Conservation (phyloP, 2,329 filamentous ascomycete species). For the Trichothecium sympodiale region DNA sequence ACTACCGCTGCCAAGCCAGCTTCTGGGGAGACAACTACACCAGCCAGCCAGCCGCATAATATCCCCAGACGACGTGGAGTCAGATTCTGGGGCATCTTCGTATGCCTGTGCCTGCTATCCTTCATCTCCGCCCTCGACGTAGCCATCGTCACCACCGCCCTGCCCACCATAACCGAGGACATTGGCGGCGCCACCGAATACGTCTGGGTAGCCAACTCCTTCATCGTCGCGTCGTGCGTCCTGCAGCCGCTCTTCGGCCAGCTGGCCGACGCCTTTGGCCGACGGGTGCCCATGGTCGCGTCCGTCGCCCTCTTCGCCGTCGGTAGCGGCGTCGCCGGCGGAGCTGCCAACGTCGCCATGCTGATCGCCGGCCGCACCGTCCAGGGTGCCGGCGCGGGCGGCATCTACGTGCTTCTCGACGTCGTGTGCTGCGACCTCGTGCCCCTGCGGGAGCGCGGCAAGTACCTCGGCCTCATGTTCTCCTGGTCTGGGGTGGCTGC, state of each 20-base stretch:
- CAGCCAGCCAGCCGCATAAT: too few species aligned
- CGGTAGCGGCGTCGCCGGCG: conserved; percentile 40
- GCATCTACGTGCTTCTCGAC: conserved; percentile 21
- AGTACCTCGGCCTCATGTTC: conserved; percentile 25
- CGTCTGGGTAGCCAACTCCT: conserved; percentile 54
- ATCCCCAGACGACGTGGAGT: too few species aligned
- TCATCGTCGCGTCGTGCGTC: conserved; percentile 11
- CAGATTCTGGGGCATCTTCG: too few species aligned
- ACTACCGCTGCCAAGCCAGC: too few species aligned
- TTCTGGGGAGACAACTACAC: too few species aligned
- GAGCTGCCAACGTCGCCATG: conserved; percentile 27
- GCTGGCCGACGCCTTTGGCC: conserved; percentile 38
- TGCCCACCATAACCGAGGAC: too few species aligned
- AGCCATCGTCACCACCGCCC: too few species aligned
- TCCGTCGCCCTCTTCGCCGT: conserved; percentile 35
- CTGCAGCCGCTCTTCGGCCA: conserved; percentile 37
- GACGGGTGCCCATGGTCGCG: conserved; percentile 27
- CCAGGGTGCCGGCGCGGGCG: conserved; percentile 33
- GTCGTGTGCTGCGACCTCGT: conserved; percentile 31
- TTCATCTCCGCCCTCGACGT: too few species aligned
- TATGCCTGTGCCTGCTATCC: too few species aligned
- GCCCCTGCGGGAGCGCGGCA: conserved; percentile 32
- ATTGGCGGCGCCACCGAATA: conserved; percentile 40
- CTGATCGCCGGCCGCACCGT: conserved; percentile 38
- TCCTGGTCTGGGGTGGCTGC: too few species aligned